phyloP scores from a whole-genome alignment of 2,329 filamentous ascomycete genomes.

The Emericellopsis cladophorae region DNA sequence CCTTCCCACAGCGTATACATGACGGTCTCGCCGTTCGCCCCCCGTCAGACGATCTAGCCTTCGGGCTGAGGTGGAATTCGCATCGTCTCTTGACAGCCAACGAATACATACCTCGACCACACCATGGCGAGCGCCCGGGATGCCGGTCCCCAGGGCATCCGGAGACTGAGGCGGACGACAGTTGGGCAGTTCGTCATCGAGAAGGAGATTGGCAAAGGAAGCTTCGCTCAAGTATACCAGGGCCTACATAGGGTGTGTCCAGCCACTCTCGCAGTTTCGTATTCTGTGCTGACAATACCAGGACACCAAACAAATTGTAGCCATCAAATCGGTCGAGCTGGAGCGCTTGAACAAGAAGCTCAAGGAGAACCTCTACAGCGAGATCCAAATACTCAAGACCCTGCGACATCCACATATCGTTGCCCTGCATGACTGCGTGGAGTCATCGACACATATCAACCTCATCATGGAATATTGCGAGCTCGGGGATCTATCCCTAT shows the following conservation, averaged over 20 bases:
- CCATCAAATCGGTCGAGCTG: slow-evolving; percentile 93
- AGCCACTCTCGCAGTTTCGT: neutral
- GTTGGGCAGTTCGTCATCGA: slow-evolving; percentile 72
- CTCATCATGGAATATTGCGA: slow-evolving; percentile 98
- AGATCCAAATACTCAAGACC: slow-evolving; percentile 90
- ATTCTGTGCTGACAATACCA: slow-evolving; percentile 20
- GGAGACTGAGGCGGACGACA: slow-evolving; percentile 18
- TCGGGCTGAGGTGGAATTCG: slow-evolving; percentile 14
- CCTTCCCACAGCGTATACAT: slow-evolving; percentile 21
- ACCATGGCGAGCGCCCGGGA: slow-evolving; percentile 25
- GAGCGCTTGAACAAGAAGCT: slow-evolving; percentile 81
- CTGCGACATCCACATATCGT: slow-evolving; percentile 96
- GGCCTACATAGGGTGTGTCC: slow-evolving; percentile 62
- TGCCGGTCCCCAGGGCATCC: slow-evolving; percentile 20
- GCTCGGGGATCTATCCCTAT: slow-evolving; percentile 83
- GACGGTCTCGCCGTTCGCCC: slow-evolving; percentile 20
- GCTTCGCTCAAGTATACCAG: slow-evolving; percentile 91
- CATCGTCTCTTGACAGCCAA: slow-evolving; percentile 18
- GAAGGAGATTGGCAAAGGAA: slow-evolving; percentile 90
- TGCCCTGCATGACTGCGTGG: slow-evolving; percentile 85
- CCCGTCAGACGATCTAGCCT: slow-evolving; percentile 22
- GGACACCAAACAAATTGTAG: slow-evolving; percentile 72
- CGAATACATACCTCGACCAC: slow-evolving; percentile 13
- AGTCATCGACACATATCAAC: slow-evolving; percentile 80
- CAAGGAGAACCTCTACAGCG: slow-evolving; percentile 87